Percentiles rank a stretch among this genome's conserved stretches.
These are phyloP conservation scores for Diaporthe sp. DNA, from an alignment of 2,329 filamentous ascomycete species.

Conservation along the genomic window DNA sequence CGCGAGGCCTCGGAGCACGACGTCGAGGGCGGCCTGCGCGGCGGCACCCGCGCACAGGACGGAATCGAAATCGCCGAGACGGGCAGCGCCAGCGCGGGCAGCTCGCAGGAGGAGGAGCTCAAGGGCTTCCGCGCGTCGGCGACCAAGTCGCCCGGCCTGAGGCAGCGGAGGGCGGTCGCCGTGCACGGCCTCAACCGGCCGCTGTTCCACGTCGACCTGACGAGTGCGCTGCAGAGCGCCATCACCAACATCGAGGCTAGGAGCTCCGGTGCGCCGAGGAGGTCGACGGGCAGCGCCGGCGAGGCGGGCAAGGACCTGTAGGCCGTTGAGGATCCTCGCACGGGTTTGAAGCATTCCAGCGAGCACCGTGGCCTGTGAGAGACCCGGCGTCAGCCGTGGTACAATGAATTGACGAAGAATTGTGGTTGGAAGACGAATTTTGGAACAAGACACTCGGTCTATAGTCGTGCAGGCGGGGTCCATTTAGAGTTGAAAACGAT, in stretches of 20 bases:
- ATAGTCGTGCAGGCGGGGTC: not conserved
- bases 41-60: not conserved
- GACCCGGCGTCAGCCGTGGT: not conserved
- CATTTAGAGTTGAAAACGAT: conserved; percentile 17
- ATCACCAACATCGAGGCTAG: conserved; percentile 81
- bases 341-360: not conserved
- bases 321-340: conserved; percentile 22
- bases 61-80: conserved; percentile 41
- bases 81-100: conserved; percentile 40
- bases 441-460: not conserved
- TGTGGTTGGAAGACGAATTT: not conserved
- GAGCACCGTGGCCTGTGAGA: not conserved
- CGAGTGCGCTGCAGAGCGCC: conserved; percentile 88
- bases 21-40: conserved; percentile 38
- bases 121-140: conserved; percentile 49
- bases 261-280: conserved; percentile 45
- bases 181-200: conserved; percentile 91
- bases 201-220: conserved; percentile 94
- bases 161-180: conserved; percentile 69
- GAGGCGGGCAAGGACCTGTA: conserved; percentile 24
- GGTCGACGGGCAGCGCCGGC: conserved; percentile 39
- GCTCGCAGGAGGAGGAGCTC: conserved; percentile 50
- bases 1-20: conserved; percentile 23
- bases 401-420: not conserved
- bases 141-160: conserved; percentile 50